Evolutionary conservation across 352 stramenopile species (phyloP).

Genomic region (Phytophthora europaea): DNA sequence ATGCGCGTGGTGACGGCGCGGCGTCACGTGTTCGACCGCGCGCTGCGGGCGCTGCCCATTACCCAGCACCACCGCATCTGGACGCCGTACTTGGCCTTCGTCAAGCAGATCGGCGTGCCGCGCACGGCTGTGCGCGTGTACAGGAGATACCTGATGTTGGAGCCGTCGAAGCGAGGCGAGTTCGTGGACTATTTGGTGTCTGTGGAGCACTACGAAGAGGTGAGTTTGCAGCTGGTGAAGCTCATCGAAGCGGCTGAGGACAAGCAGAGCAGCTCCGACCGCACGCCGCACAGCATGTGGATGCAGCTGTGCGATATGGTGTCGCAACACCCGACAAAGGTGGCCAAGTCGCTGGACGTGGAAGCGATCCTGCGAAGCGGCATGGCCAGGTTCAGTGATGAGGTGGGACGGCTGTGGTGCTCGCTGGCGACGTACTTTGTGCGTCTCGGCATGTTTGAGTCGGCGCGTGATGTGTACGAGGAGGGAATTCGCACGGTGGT

Average conservation of each 20-base stretch:
- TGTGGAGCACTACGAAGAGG: slow-evolving; percentile 82
- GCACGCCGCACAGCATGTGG: slow-evolving; percentile 96
- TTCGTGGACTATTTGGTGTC: slow-evolving; percentile 85
- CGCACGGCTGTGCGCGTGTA: slow-evolving; percentile 90
- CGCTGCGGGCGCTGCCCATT: slow-evolving; percentile 96
- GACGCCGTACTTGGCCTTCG: slow-evolving; percentile 93
- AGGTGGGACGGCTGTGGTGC: slow-evolving; percentile 98
- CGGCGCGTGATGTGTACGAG: slow-evolving; percentile 97
- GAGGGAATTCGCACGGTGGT: slow-evolving; percentile 81
- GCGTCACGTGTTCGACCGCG: slow-evolving; percentile 95
- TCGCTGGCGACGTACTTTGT: slow-evolving; percentile 98
- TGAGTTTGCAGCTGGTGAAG: slow-evolving; percentile 84
- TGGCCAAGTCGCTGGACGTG: slow-evolving; percentile 93
- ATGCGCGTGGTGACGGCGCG: slow-evolving; percentile 81
- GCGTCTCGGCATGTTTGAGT: slow-evolving; percentile 96
- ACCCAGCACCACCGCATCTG: slow-evolving; percentile 99
- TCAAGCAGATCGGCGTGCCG: slow-evolving; percentile 79
- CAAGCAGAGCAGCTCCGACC: slow-evolving; percentile 38
- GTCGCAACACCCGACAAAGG: slow-evolving; percentile 93
- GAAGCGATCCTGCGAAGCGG: slow-evolving; percentile 96
- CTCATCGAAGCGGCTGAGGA: slow-evolving; percentile 77
- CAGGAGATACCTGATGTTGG: slow-evolving; percentile 88
- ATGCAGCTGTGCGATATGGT: slow-evolving; percentile 98
- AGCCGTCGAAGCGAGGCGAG: slow-evolving; percentile 75
- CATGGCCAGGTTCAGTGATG: slow-evolving; percentile 94